Evolutionary conservation across 2,329 filamentous ascomycete genomes (phyloP).

Genomic region (Talaromyces sp.): DNA sequence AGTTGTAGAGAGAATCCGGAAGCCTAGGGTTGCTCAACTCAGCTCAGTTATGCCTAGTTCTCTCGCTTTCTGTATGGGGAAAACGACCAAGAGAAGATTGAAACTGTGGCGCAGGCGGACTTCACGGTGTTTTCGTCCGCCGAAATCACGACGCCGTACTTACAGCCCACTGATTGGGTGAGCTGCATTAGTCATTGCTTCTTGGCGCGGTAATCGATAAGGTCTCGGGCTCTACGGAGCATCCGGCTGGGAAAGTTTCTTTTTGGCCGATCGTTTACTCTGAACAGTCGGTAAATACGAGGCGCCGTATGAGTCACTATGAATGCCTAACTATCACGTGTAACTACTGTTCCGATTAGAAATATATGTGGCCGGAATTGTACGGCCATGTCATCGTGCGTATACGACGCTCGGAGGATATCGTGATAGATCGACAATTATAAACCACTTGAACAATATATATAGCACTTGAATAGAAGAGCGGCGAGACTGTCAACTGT

Average conservation of each 20-base stretch:
- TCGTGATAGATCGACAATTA: not conserved
- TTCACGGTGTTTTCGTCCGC: conserved; percentile 10
- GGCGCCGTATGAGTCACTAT: not conserved
- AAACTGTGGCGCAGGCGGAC: conserved; percentile 7
- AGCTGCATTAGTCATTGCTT: not conserved
- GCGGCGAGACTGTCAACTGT: conserved; percentile 19
- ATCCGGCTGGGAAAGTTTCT: not conserved
- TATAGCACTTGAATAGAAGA: conserved; percentile 8
- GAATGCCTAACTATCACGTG: not conserved
- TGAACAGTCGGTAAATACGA: not conserved
- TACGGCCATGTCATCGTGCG: not conserved
- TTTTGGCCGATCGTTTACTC: not conserved
- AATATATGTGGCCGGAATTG: not conserved
- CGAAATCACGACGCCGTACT: not conserved
- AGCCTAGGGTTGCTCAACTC: not conserved
- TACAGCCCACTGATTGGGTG: not conserved
- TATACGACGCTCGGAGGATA: not conserved
- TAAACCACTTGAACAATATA: not conserved
- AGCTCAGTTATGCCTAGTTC: not conserved
- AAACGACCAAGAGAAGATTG: not conserved
- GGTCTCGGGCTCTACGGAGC: not conserved
- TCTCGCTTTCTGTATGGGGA: not conserved
- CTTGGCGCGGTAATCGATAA: conserved; percentile 3
- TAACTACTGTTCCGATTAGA: not conserved
- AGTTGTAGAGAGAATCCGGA: not conserved